phyloP scores from a whole-genome alignment of 371 early-diverging fungal species.

The Lichtheimia ramosa region DNA sequence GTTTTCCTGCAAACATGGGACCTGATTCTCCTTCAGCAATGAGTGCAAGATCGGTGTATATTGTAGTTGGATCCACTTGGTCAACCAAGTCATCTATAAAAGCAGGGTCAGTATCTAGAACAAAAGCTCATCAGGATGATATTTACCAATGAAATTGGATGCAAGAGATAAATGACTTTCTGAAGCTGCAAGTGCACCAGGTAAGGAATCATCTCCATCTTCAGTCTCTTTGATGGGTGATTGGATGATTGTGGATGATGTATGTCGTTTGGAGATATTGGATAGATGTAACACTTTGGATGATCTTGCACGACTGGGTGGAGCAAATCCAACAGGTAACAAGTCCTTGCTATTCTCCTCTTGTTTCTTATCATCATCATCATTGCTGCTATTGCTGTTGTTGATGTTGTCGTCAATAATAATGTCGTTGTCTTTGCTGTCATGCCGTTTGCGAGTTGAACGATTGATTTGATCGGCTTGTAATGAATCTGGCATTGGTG shows the following conservation, averaged over 20 bases:
- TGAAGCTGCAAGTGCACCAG: conserved; percentile 5
- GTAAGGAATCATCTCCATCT: not conserved
- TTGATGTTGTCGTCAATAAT: conserved; percentile 15
- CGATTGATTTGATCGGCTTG: conserved; percentile 12
- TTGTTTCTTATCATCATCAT: too few species aligned
- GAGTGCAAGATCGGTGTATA: conserved; percentile 51
- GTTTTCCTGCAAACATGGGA: conserved; percentile 66
- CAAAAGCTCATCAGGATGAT: not conserved
- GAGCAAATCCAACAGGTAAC: conserved; percentile 47
- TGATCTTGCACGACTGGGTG: conserved; percentile 41
- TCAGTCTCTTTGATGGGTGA: not conserved
- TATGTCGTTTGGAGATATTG: not conserved
- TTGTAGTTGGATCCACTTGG: conserved; percentile 41
- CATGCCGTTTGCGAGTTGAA: too few species aligned
- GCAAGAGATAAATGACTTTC: conserved; percentile 24
- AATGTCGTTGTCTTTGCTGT: not conserved
- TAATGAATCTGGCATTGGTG: conserved; percentile 56
- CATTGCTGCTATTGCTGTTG: not conserved
- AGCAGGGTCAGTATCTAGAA: not conserved
- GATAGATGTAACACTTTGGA: conserved; percentile 32
- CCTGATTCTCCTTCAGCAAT: conserved; percentile 84
- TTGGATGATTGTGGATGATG: conserved; percentile 1
- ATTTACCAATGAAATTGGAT: conserved; percentile 33
- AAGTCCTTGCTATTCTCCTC: not conserved
- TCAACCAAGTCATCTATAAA: conserved; percentile 39